These are phyloP conservation scores for Fusarium avenaceum DNA, from an alignment of 2,329 filamentous ascomycete genomes.

Conservation along the genomic window DNA sequence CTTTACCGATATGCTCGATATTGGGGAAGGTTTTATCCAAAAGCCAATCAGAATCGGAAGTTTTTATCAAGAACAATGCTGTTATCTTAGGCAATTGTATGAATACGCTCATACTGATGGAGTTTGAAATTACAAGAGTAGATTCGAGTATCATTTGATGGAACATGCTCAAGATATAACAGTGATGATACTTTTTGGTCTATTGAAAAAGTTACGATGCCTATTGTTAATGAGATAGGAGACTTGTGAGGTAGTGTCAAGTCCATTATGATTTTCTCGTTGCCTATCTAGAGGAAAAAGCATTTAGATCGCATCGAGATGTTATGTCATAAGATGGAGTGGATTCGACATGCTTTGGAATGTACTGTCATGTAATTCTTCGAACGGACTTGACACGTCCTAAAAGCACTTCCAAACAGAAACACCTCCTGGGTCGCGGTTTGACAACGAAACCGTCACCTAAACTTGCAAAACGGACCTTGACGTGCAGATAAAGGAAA, in stretches of 20 bases:
- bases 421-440: neutral
- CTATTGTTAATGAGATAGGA: neutral
- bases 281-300: neutral
- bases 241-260: no score
- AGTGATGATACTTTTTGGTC: no score
- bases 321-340: neutral
- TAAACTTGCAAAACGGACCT: neutral
- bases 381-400: neutral
- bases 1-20: neutral
- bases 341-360: no score
- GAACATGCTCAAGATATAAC: no score
- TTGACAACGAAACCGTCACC: neutral
- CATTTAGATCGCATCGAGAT: neutral
- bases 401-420: neutral
- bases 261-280: neutral
- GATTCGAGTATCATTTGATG: no score
- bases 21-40: no score
- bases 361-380: neutral
- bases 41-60: no score
- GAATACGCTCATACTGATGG: no score
- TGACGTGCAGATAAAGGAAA: neutral
- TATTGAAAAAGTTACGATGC: no score
- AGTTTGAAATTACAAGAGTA: no score
- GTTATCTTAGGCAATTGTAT: no score
- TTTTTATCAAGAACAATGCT: no score